Conservation (phyloP, 352 stramenopile species). For the Pythium insidiosum region DNA sequence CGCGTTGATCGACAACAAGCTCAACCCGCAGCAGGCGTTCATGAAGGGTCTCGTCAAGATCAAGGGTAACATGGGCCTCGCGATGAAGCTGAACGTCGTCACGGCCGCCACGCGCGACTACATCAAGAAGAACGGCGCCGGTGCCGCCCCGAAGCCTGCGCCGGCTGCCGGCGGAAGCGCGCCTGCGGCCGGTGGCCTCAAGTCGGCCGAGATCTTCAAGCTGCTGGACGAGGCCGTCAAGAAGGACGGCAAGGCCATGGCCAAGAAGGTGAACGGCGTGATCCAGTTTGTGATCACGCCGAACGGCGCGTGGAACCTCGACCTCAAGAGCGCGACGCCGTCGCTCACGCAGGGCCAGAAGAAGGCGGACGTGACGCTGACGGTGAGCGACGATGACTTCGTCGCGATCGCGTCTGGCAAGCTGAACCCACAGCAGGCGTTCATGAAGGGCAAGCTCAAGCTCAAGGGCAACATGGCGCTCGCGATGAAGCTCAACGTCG, state of each 20-base stretch:
- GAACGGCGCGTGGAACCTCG: constrained; percentile 67
- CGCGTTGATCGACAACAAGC: constrained; percentile 77
- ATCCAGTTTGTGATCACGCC: constrained; percentile 76
- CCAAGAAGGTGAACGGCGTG: constrained; percentile 75
- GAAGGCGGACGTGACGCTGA: constrained; percentile 76
- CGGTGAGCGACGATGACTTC: constrained; percentile 68
- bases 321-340: constrained; percentile 59
- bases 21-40: constrained; percentile 91
- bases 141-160: constrained; percentile 11
- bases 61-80: constrained; percentile 92
- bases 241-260: constrained; percentile 40
- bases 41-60: constrained; percentile 94
- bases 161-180: constrained; percentile 9
- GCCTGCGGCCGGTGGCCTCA: constrained; percentile 20
- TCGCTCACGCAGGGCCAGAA: constrained; percentile 52
- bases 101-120: constrained; percentile 75
- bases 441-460: constrained; percentile 95
- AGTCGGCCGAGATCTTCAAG: constrained; percentile 67
- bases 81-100: constrained; percentile 92
- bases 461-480: constrained; percentile 94
- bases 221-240: constrained; percentile 50
- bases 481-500: constrained; percentile 91
- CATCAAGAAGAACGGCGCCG: constrained; percentile 55
- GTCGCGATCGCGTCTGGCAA: constrained; percentile 77
- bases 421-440: constrained; percentile 90